A percentile compares a stretch with the other conserved stretches of the same genome.
Evolutionary conservation across 2,329 filamentous ascomycete species (phyloP).

Genomic region (Atkinsonella hypoxylon): DNA sequence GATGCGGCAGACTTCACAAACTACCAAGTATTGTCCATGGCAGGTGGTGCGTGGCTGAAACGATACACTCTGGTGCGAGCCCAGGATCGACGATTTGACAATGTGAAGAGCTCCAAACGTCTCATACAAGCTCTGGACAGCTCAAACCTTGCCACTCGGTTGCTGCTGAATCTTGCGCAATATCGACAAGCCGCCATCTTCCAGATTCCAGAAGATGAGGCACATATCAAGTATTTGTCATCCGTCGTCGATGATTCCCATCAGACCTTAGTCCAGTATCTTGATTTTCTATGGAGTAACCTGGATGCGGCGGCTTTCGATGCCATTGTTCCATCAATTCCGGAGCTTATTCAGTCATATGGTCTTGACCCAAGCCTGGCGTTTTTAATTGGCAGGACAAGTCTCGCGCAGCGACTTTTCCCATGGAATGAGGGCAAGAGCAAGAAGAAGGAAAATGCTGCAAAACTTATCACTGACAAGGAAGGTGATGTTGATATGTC

Average conservation of each 20-base stretch:
- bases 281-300: constrained; percentile 78
- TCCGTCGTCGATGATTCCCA: constrained; percentile 87
- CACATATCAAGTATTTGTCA: constrained; percentile 79
- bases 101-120: constrained; percentile 61
- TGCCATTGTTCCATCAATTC: constrained; percentile 60
- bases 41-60: constrained; percentile 68
- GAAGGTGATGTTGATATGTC: constrained; percentile 48
- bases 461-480: constrained; percentile 26
- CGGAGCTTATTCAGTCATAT: constrained; percentile 63
- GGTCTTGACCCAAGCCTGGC: constrained; percentile 71
- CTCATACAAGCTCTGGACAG: constrained; percentile 70
- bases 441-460: constrained; percentile 17
- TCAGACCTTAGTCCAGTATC: constrained; percentile 71
- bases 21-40: constrained; percentile 74
- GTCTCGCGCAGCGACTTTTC: constrained; percentile 55
- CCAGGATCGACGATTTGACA: constrained; percentile 71
- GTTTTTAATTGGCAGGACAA: constrained; percentile 70
- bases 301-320: constrained; percentile 68
- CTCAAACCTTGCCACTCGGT: constrained; percentile 63
- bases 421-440: constrained; percentile 22
- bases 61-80: constrained; percentile 70
- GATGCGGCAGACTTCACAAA: constrained; percentile 83
- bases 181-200: constrained; percentile 81
- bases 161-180: constrained; percentile 84
- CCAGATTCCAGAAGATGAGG: constrained; percentile 55